phyloP scores from a whole-genome alignment of 306 rosid species.

The Lagenaria siceraria region DNA sequence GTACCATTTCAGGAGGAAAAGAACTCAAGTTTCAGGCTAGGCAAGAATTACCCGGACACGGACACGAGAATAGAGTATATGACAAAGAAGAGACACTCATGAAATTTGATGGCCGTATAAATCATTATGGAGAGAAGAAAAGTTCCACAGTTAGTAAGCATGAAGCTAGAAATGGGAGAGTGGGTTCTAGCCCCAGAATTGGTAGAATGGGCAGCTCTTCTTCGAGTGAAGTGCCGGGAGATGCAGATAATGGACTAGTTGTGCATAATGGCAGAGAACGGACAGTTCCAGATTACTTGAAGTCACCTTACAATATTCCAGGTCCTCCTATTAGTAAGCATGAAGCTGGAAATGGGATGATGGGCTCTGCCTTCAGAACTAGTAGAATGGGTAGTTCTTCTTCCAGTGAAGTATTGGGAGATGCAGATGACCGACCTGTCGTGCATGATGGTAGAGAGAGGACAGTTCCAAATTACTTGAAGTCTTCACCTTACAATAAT shows the following conservation, averaged over 20 bases:
- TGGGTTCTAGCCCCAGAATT: slow-evolving; percentile 28
- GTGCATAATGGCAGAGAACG: slow-evolving; percentile 31
- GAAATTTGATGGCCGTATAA: slow-evolving; percentile 27
- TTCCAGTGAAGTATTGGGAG: slow-evolving; percentile 30
- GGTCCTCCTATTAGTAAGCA: slow-evolving; percentile 19
- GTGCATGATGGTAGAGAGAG: slow-evolving; percentile 30
- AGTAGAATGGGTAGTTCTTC: slow-evolving; percentile 36
- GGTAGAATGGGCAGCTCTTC: slow-evolving; percentile 34
- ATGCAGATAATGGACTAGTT: slow-evolving; percentile 26
- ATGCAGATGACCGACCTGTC: slow-evolving; percentile 25
- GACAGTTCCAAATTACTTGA: slow-evolving; percentile 22
- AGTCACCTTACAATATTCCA: slow-evolving; percentile 24
- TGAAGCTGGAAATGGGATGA: slow-evolving; percentile 27
- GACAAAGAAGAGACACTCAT: slow-evolving; percentile 23
- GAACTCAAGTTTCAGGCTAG: slow-evolving; percentile 23
- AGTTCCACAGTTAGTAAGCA: slow-evolving; percentile 24
- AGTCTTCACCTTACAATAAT: slow-evolving; percentile 21
- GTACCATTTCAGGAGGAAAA: slow-evolving; percentile 27
- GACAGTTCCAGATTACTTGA: slow-evolving; percentile 19
- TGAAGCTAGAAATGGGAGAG: slow-evolving; percentile 28
- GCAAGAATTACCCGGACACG: slow-evolving; percentile 28
- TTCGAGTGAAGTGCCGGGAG: slow-evolving; percentile 29
- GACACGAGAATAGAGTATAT: slow-evolving; percentile 23
- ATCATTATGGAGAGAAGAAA: slow-evolving; percentile 26
- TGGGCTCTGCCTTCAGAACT: slow-evolving; percentile 28